These are phyloP conservation scores for Sapria himalayana DNA, from an alignment of 345 rosid genomes.

Conservation along the genomic window DNA sequence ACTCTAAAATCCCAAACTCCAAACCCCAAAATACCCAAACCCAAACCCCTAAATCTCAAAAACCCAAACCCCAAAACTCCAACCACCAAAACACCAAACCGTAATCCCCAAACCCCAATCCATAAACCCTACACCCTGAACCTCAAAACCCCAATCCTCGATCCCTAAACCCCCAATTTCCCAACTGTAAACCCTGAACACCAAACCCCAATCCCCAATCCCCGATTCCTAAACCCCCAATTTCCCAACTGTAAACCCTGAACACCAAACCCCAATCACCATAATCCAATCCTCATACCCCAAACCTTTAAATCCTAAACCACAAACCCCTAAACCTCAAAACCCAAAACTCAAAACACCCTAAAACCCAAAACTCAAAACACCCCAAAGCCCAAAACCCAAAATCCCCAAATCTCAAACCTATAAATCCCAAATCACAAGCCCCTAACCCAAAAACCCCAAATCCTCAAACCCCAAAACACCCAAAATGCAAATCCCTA, in stretches of 20 bases:
- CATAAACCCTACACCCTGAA: background rate
- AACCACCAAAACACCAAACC: background rate
- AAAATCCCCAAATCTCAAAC: background rate
- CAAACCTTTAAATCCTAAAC: slow-evolving; percentile 4
- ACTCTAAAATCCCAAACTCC: no score
- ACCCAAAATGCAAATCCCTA: no score
- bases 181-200: slow-evolving; percentile 3
- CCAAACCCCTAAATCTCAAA: slow-evolving; percentile 1
- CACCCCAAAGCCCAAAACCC: background rate
- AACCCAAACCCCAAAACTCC: slow-evolving; percentile 1
- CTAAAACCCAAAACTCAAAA: background rate
- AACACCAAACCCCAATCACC: slow-evolving; percentile 2
- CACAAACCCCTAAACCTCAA: slow-evolving; percentile 6
- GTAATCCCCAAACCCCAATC: background rate
- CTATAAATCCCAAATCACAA: no score
- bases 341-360: background rate
- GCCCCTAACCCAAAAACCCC: no score
- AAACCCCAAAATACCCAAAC: slow-evolving; percentile 1
- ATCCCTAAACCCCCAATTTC: slow-evolving; percentile 1
- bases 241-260: background rate
- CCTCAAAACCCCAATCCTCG: background rate
- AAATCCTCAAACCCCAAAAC: no score
- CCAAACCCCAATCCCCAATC: slow-evolving; percentile 5
- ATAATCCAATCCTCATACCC: slow-evolving; percentile 6
- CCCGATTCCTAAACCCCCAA: slow-evolving; percentile 7